phyloP scores from a whole-genome alignment of 257 asterid genomes.

The Jaltomata sinuosa region DNA sequence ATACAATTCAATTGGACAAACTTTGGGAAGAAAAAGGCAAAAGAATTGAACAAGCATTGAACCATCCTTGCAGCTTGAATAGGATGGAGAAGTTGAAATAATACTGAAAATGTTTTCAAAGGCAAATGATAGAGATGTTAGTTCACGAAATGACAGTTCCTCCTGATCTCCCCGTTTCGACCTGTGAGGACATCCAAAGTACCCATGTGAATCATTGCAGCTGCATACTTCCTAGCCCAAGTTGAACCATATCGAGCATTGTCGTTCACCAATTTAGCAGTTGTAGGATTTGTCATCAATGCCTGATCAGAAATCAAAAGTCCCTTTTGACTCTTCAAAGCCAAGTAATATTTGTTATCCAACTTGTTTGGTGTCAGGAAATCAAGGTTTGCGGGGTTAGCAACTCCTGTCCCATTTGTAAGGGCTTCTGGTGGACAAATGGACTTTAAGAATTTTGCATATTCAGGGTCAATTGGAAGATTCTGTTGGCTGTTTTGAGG shows the following conservation, averaged over 20 bases:
- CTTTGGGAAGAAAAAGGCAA: not conserved
- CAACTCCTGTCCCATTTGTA: not conserved
- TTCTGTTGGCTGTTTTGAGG: not conserved
- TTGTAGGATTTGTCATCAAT: not conserved
- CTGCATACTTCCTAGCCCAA: conserved; percentile 1
- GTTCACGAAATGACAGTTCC: not conserved
- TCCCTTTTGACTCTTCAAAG: conserved; percentile 6
- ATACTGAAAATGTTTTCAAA: not conserved
- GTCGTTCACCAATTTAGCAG: not conserved
- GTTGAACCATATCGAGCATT: not conserved
- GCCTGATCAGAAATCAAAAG: conserved; percentile 3
- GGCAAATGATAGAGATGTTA: no score
- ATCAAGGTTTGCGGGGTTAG: conserved; percentile 5
- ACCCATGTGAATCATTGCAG: conserved; percentile 4
- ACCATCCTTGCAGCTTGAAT: not conserved
- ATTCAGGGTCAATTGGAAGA: conserved; percentile 5
- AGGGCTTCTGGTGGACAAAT: not conserved
- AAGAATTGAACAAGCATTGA: not conserved
- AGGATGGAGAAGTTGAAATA: not conserved
- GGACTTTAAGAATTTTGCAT: not conserved
- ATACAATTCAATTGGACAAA: not conserved
- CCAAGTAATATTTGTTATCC: conserved; percentile 7
- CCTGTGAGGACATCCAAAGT: not conserved
- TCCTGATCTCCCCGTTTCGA: not conserved
- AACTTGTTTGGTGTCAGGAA: not conserved